phyloP scores from a whole-genome alignment of 2,329 filamentous ascomycete genomes.

The Alternaria gaisen region DNA sequence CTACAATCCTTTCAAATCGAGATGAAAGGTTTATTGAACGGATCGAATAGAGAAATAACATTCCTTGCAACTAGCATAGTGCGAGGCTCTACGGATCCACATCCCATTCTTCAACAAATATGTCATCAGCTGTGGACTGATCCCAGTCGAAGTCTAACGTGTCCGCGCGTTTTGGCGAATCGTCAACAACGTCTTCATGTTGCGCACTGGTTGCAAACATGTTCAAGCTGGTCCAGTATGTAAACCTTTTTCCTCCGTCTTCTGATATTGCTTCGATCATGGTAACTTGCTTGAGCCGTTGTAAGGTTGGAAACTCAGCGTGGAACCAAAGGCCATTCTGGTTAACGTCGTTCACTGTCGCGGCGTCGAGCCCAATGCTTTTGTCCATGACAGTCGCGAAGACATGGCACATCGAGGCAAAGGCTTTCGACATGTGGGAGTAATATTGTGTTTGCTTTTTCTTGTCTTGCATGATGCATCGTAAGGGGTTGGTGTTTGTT shows the following conservation, averaged over 20 bases:
- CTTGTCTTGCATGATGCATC: neutral
- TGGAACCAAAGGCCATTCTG: neutral
- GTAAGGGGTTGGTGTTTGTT: neutral
- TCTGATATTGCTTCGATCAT: slow-evolving; percentile 1
- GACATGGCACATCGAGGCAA: neutral
- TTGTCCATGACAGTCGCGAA: neutral
- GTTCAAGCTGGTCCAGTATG: neutral
- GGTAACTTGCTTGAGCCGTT: neutral
- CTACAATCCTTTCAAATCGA: no score
- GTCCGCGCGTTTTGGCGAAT: neutral
- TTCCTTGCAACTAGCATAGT: neutral
- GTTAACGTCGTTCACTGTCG: neutral
- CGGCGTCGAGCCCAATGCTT: neutral
- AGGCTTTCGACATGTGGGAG: neutral
- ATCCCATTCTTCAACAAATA: neutral
- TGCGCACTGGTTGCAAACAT: neutral
- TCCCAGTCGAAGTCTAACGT: neutral
- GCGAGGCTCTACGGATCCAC: neutral
- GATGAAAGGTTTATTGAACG: neutral
- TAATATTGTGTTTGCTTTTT: neutral
- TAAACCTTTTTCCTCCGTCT: neutral
- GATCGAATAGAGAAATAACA: no score
- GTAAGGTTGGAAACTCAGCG: neutral
- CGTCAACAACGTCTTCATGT: neutral
- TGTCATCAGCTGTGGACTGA: neutral